These are phyloP conservation scores for Scheffersomyces stipitis DNA, from an alignment of 805 yeast species.

Conservation along the genomic window DNA sequence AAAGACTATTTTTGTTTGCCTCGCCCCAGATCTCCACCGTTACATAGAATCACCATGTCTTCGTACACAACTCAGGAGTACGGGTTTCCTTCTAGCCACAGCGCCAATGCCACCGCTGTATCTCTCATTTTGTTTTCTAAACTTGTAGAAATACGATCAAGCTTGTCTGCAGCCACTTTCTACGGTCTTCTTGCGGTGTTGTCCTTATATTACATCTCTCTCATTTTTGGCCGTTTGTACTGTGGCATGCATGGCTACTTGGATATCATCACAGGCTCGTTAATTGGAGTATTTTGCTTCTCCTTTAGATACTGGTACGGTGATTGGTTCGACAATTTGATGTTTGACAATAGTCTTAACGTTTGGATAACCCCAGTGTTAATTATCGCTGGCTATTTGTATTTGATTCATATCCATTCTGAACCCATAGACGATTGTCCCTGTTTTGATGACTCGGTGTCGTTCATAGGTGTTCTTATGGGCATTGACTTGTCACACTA, in stretches of 20 bases:
- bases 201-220: conserved; percentile 55
- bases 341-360: conserved; percentile 26
- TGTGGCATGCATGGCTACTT: conserved; percentile 97
- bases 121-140: conserved; percentile 44
- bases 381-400: conserved; percentile 42
- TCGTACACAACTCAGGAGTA: conserved; percentile 91
- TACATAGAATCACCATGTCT: conserved; percentile 84
- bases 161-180: conserved; percentile 9
- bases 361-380: conserved; percentile 31
- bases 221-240: conserved; percentile 80
- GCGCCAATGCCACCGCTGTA: conserved; percentile 92
- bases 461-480: conserved; percentile 82
- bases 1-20: conserved; percentile 91
- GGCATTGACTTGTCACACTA: conserved; percentile 73
- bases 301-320: conserved; percentile 45
- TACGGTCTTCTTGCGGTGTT: conserved; percentile 17
- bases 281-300: conserved; percentile 59
- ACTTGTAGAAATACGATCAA: conserved; percentile 6
- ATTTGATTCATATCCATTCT: conserved; percentile 66
- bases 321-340: conserved; percentile 44
- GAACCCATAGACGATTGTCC: conserved; percentile 93
- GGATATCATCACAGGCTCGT: conserved; percentile 67
- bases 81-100: conserved; percentile 92
- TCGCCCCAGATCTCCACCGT: conserved; percentile 88
- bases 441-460: conserved; percentile 92